Base-by-base conservation (phyloP, 306 rosid genomes). In the Cotoneaster glaucophyllus region DNA sequence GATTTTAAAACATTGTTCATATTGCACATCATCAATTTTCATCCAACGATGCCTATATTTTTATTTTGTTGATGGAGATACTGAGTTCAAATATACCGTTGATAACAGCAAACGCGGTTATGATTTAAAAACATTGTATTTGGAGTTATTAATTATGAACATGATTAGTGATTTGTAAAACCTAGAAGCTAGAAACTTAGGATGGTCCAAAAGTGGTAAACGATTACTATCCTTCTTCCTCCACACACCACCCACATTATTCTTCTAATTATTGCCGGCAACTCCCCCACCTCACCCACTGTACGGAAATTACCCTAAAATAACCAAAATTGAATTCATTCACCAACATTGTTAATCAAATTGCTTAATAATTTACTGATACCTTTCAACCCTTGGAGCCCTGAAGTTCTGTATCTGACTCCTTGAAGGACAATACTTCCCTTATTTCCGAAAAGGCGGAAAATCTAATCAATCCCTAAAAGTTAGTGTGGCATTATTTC, bases 241-340 rank as follows among this genome's bases (percentile, higher is more conserved):
- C 79, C 87, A 70, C 85, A 70, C 84, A 64, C 59, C 21, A 50
- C 54, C 5, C 54, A 58, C 48, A 77, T 81, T 76, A 78, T 84
- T 86, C 81, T 78, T 87, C 72, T 84, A 76, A 90, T 86, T 82
- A 85, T 84, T 56, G 8, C 74, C 24, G 58, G 62, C 81, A 69
- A 37, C 50, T 70, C 71, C 41, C 8, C 41, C 24, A 14, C 32
- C 70, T 21, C 88, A 79, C 82, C 70, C 19, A 65, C 56, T 3
- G 80, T 81, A 87, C 82, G 83, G 78, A 62, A 82, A 64, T 78
- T 50, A 81, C 79, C 76, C 76, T 66, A 41, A 21, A 68, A 22
- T 22, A 59, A 69, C 11, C n/a, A 44, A 69, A 45, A 43, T 34
- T 21, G 4, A 63, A 29, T 34, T 18, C 31, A 54, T 48, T 58